Evolutionary conservation across 345 rosid species (phyloP).

Genomic region (Jatropha curcas): DNA sequence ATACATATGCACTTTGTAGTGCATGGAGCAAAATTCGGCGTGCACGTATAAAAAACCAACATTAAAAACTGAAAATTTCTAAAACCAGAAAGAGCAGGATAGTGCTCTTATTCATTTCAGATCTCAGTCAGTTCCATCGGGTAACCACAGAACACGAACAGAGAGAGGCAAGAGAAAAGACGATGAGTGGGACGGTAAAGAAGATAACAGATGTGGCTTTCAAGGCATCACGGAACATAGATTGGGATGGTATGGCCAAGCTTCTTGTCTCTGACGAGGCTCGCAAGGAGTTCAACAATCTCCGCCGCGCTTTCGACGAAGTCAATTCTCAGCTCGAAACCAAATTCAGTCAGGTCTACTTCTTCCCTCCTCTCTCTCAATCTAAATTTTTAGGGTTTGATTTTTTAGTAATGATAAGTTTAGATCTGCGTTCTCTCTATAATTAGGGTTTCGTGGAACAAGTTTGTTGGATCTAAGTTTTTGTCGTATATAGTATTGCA

Average conservation of each 20-base stretch:
- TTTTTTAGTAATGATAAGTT: background rate
- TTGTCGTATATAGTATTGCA: background rate
- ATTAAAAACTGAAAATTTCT: background rate
- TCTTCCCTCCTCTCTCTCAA: background rate
- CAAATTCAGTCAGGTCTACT: constrained; percentile 84
- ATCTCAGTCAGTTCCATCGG: background rate
- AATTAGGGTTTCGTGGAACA: constrained; percentile 4
- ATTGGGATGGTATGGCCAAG: constrained; percentile 98
- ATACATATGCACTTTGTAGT: no score
- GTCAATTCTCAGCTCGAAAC: constrained; percentile 86
- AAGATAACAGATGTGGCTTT: constrained; percentile 79
- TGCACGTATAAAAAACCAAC: background rate
- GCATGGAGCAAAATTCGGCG: background rate
- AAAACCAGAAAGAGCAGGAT: background rate
- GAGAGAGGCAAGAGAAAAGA: constrained; percentile 10
- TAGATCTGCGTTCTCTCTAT: background rate
- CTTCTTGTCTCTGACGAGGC: constrained; percentile 90
- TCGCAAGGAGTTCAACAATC: constrained; percentile 86
- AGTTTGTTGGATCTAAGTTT: background rate
- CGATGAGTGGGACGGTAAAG: constrained; percentile 93
- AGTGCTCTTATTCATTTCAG: background rate
- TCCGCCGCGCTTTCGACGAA: constrained; percentile 93
- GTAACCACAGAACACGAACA: background rate
- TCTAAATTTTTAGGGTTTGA: background rate
- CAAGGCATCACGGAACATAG: constrained; percentile 81